Evolutionary conservation across 2,329 filamentous ascomycete species (phyloP).

Genomic region (Parastagonospora nodorum): DNA sequence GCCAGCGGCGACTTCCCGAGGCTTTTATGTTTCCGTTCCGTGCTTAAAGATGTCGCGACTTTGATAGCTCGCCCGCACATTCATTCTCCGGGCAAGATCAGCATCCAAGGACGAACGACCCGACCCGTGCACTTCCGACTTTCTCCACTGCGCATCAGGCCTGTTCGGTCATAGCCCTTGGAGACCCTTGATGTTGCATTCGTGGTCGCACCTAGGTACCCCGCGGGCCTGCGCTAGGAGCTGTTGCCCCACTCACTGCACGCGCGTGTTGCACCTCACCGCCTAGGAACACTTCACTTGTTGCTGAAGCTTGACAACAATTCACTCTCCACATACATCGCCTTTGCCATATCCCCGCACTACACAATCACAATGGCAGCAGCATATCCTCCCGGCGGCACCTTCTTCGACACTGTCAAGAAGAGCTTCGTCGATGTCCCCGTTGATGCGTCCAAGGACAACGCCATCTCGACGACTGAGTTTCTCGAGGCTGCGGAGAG

Average conservation of each 20-base stretch:
- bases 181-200: conserved; percentile 14
- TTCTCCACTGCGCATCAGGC: background rate
- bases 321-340: background rate
- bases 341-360: background rate
- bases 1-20: no score
- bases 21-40: no score
- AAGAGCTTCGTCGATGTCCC: conserved; percentile 84
- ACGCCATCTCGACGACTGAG: conserved; percentile 79
- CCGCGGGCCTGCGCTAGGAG: conserved; percentile 26
- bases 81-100: background rate
- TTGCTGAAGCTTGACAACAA: background rate
- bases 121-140: background rate
- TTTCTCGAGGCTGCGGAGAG: conserved; percentile 93
- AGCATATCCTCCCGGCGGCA: conserved; percentile 63
- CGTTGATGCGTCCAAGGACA: conserved; percentile 72
- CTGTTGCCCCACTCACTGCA: conserved; percentile 14
- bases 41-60: no score
- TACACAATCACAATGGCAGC: conserved; percentile 31
- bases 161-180: background rate
- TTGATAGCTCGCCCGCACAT: conserved; percentile 1
- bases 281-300: conserved; percentile 9
- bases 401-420: conserved; percentile 85
- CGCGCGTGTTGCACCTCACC: conserved; percentile 21
- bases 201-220: conserved; percentile 21
- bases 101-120: background rate